A percentile compares a stretch with the other conserved stretches of the same genome.
Evolutionary conservation across 345 rosid genomes (phyloP).

Genomic region (Trapa incisa): DNA sequence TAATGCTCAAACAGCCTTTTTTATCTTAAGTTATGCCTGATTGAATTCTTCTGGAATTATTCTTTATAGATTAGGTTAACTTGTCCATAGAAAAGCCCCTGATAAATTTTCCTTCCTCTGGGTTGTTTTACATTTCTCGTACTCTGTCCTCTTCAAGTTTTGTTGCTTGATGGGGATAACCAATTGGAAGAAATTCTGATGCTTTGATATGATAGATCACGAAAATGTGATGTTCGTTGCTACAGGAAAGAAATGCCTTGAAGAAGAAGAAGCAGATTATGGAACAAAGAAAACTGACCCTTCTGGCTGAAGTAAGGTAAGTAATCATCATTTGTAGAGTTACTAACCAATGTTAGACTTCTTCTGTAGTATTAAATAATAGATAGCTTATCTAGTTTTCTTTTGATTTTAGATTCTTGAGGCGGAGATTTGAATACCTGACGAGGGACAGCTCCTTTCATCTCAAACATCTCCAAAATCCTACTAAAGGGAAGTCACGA

Average conservation of each 20-base stretch:
- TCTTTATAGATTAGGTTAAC: neutral
- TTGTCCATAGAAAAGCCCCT: neutral
- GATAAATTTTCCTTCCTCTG: neutral
- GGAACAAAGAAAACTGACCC: constrained; percentile 35
- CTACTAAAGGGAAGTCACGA: constrained; percentile 14
- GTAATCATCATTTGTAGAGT: neutral
- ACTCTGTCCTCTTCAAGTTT: neutral
- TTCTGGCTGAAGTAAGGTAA: constrained; percentile 73
- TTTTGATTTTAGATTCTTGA: constrained; percentile 46
- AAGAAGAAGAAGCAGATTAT: constrained; percentile 42
- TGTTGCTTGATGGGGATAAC: neutral
- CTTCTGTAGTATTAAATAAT: neutral
- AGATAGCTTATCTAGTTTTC: neutral
- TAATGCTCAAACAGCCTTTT: neutral
- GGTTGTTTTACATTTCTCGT: neutral
- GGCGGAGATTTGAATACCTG: constrained; percentile 42
- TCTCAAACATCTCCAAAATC: constrained; percentile 1
- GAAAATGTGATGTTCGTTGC: neutral
- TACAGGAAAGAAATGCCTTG: constrained; percentile 57
- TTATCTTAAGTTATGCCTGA: neutral
- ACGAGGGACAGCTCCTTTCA: constrained; percentile 31
- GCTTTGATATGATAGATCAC: neutral
- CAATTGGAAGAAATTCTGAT: neutral
- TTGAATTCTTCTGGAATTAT: neutral
- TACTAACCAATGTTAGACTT: neutral